Conservation (phyloP, 768 basidiomycete species). For the Rhizopogon rudus region DNA sequence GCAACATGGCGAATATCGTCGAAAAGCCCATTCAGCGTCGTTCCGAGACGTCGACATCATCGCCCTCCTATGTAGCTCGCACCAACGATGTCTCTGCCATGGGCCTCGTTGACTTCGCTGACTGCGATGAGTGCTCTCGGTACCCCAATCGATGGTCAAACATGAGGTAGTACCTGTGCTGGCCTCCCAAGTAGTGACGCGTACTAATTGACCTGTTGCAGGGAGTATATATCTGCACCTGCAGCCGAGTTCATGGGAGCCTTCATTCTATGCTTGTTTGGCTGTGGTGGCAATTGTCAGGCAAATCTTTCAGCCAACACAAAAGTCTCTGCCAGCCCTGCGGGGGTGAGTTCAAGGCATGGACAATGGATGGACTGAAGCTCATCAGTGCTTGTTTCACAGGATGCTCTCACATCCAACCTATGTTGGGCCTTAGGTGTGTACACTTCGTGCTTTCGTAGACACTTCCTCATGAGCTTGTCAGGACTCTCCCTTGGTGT, state of each 20-base stretch:
- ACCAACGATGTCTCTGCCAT: constrained; percentile 3
- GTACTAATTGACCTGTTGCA: constrained; percentile 7
- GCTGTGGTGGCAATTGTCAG: constrained; percentile 49
- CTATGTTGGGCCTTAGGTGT: constrained; percentile 51
- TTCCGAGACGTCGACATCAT: constrained; percentile 17
- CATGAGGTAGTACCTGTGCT: constrained; percentile 33
- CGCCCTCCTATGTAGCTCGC: constrained; percentile 4
- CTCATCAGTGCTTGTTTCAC: constrained; percentile 1
- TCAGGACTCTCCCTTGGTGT: constrained; percentile 53
- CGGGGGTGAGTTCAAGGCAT: constrained; percentile 38
- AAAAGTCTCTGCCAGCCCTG: constrained; percentile 34
- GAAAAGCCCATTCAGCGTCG: constrained; percentile 13
- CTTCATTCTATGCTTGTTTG: constrained; percentile 49
- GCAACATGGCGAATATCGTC: constrained; percentile 16
- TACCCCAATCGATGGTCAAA: constrained; percentile 46
- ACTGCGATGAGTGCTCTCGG: constrained; percentile 29
- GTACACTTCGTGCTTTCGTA: not conserved
- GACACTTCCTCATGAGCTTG: not conserved
- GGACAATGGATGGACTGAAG: not conserved
- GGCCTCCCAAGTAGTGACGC: not conserved
- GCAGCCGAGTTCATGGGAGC: constrained; percentile 53
- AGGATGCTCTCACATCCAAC: constrained; percentile 45
- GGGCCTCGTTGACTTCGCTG: constrained; percentile 14
- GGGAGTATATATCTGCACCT: constrained; percentile 42
- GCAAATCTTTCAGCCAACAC: constrained; percentile 39